Evolutionary conservation across 2,329 filamentous ascomycete species (phyloP).

Genomic region (Mollisiaceae sp.): DNA sequence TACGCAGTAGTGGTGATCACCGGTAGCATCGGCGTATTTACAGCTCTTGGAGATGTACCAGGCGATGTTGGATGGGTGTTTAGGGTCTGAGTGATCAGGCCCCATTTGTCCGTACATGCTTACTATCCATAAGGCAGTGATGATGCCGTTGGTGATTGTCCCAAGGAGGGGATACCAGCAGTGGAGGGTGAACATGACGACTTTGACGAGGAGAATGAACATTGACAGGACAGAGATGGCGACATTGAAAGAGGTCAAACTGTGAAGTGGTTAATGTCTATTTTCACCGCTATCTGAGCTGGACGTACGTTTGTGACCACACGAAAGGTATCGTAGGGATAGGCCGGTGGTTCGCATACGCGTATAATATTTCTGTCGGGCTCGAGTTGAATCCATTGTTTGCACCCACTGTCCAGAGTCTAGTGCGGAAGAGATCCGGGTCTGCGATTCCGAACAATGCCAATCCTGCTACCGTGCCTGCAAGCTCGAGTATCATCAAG

Average conservation of each 20-base stretch:
- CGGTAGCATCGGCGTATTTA: conserved; percentile 59
- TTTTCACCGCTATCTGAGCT: background rate
- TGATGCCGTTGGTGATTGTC: conserved; percentile 58
- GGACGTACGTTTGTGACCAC: conserved; percentile 73
- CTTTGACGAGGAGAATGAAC: conserved; percentile 76
- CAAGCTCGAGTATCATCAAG: conserved; percentile 70
- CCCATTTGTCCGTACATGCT: conserved; percentile 74
- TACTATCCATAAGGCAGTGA: conserved; percentile 67
- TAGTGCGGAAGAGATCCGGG: conserved; percentile 73
- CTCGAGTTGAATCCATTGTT: conserved; percentile 76
- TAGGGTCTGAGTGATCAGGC: conserved; percentile 71
- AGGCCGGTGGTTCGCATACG: conserved; percentile 72
- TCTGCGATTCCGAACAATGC: conserved; percentile 75
- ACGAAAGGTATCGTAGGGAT: conserved; percentile 68
- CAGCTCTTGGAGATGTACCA: conserved; percentile 81
- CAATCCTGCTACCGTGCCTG: conserved; percentile 67
- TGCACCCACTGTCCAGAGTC: conserved; percentile 74
- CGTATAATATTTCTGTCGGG: conserved; percentile 71
- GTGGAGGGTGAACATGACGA: conserved; percentile 72
- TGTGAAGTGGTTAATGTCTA: conserved; percentile 45
- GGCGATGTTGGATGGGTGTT: conserved; percentile 64
- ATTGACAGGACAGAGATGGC: conserved; percentile 76
- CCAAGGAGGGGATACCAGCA: conserved; percentile 71
- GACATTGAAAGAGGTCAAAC: conserved; percentile 77
- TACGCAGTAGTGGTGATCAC: conserved; percentile 63